These are phyloP conservation scores for Ilyonectria mors-panacis DNA, from an alignment of 2,329 filamentous ascomycete genomes.

Conservation along the genomic window DNA sequence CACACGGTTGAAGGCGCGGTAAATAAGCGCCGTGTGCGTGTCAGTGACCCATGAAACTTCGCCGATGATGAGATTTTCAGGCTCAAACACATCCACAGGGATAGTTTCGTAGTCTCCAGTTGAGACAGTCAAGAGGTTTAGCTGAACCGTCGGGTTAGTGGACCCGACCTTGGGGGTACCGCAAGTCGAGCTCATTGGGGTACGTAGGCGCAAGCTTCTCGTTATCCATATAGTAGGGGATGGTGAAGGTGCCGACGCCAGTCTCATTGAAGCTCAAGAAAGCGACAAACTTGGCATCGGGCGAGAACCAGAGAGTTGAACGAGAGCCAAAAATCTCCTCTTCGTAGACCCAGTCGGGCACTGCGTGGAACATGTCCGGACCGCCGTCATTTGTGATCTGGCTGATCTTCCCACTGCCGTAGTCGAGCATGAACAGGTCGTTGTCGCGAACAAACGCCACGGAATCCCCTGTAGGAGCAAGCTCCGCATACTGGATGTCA, in stretches of 20 bases:
- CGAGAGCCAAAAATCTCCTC: conserved; percentile 74
- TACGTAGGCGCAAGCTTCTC: conserved; percentile 72
- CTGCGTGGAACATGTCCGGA: conserved; percentile 73
- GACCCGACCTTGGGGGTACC: conserved; percentile 80
- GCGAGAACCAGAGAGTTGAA: conserved; percentile 92
- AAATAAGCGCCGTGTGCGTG: conserved; percentile 71
- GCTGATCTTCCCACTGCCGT: conserved; percentile 62
- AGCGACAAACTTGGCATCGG: conserved; percentile 87
- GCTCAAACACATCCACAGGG: conserved; percentile 69
- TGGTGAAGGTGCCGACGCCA: conserved; percentile 75
- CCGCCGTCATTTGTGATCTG: conserved; percentile 73
- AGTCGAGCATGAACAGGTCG: conserved; percentile 68
- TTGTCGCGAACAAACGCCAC: conserved; percentile 79
- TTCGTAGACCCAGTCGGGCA: conserved; percentile 89
- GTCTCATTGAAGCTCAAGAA: conserved; percentile 91
- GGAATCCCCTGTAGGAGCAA: conserved; percentile 70
- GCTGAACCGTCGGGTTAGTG: conserved; percentile 75
- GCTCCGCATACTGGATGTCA: conserved; percentile 77
- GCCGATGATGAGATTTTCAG: conserved; percentile 75
- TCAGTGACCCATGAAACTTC: conserved; percentile 79
- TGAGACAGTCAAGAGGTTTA: conserved; percentile 71
- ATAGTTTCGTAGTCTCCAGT: conserved; percentile 62
- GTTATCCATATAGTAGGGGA: conserved; percentile 77
- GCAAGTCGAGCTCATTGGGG: conserved; percentile 72
- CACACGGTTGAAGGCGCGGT: conserved; percentile 78